Evolutionary conservation across 2,329 filamentous ascomycete species (phyloP).

Genomic region (Ceratocystis albifundus): DNA sequence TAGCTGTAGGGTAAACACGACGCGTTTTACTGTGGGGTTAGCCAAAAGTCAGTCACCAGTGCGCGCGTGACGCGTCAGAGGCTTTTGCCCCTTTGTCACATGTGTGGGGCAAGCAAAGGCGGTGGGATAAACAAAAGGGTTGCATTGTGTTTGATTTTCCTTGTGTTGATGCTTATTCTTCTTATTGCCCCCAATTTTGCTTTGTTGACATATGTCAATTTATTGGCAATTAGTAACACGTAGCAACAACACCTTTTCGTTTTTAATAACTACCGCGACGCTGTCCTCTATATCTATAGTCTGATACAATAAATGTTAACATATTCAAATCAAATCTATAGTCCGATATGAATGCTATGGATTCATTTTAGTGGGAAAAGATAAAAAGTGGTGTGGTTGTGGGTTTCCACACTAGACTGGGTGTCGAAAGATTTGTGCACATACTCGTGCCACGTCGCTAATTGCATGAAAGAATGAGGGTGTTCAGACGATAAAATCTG

Average conservation of each 20-base stretch:
- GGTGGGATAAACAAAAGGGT: background rate
- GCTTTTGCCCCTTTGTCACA: background rate
- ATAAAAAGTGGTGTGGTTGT: conserved; percentile 12
- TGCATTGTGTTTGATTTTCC: background rate
- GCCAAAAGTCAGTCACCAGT: too few relatives aligned
- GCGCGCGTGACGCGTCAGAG: background rate
- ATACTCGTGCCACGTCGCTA: conserved; percentile 3
- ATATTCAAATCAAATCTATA: too few relatives aligned
- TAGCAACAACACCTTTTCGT: background rate
- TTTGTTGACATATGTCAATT: background rate
- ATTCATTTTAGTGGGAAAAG: background rate
- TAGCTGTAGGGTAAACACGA: background rate
- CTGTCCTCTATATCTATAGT: too few relatives aligned
- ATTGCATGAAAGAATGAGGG: background rate
- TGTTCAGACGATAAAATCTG: background rate
- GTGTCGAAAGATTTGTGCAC: conserved; percentile 3
- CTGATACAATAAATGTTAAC: too few relatives aligned
- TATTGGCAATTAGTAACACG: conserved; percentile 1
- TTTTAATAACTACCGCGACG: background rate
- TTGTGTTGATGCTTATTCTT: background rate
- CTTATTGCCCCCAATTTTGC: too few relatives aligned
- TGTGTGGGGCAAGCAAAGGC: background rate
- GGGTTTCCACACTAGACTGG: background rate
- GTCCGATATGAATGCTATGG: background rate
- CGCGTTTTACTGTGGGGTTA: background rate